Base-by-base conservation (phyloP, 306 rosid genomes). In the Vigna mungo region DNA sequence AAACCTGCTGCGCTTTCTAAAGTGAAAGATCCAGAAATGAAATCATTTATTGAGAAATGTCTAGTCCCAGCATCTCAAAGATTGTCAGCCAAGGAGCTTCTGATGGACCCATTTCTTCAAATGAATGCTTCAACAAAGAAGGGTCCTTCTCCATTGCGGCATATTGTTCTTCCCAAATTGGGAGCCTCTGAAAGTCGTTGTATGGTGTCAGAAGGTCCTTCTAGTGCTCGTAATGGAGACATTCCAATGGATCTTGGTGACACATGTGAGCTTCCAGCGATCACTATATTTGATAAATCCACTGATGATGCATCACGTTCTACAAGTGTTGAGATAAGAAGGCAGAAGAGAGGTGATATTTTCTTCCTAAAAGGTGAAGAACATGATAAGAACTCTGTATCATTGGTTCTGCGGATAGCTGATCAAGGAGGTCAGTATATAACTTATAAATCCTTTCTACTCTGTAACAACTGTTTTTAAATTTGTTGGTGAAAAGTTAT, bases 291-390 rank as follows among this genome's bases (percentile, higher is more conserved):
- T 74, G 55, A 71, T 75, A 65, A 67, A 21, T 70, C 82, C 62
- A 8, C 44, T 27, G 69, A 71, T 6, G 62, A 18, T 34, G 64
- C 80, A 23, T 71, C 66, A 5, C 65, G 78, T 61, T 61, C 68
- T 41, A 16, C 68, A 6, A 6, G 44, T 75, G 86, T 75, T 34
- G 89, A 88, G 81, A 76, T 85, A 59, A 65, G 71, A 65, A 83
- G 81, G 77, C 10, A 55, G 34, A 83, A 85, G 39, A 66, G 73
- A 53, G 83, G 81, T 71, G 85, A 85, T 76, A 16, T 34, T 3
- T 61, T 61, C 36, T 61, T 61, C 4, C 68, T 61, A 32, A 61
- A 32, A 61, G 68, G 68, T 32, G 68, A 61, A 61, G 44, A 34
- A 32, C 34, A 61, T 61, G 68, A 61, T 61, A 43, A 61, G 17